These are phyloP conservation scores for Asclepias syriaca DNA, from an alignment of 257 asterid species.

Conservation along the genomic window DNA sequence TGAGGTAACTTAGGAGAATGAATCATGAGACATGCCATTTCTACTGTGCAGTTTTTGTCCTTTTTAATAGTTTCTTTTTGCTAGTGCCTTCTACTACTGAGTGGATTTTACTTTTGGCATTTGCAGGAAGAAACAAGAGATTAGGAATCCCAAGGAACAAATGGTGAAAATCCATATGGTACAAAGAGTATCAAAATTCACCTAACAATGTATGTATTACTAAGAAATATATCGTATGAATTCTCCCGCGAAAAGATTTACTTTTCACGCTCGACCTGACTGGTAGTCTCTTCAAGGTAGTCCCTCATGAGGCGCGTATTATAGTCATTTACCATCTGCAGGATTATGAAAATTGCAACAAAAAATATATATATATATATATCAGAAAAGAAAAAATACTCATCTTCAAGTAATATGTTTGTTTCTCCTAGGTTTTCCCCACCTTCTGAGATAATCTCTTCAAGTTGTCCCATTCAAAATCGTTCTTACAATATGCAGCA, in stretches of 20 bases:
- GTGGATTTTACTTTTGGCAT: not conserved
- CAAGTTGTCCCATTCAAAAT: conserved; percentile 92
- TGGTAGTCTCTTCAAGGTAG: conserved; percentile 44
- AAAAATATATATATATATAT: too few relatives aligned
- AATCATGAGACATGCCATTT: not conserved
- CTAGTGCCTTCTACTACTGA: not conserved
- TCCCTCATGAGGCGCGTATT: conserved; percentile 78
- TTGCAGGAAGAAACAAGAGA: conserved; percentile 12
- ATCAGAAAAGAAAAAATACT: not conserved
- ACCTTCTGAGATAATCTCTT: conserved; percentile 56
- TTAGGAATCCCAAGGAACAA: not conserved
- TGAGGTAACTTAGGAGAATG: conserved; percentile 37
- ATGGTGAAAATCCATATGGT: not conserved
- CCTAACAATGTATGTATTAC: not conserved
- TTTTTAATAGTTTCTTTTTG: not conserved
- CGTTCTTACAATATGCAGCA: conserved; percentile 73
- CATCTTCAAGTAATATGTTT: too few relatives aligned
- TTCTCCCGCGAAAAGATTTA: not conserved
- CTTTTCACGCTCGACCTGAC: conserved; percentile 33
- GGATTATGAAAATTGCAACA: not conserved
- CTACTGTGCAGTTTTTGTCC: not conserved
- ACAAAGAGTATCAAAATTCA: not conserved
- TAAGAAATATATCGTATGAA: not conserved
- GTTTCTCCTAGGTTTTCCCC: too few relatives aligned
- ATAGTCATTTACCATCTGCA: conserved; percentile 72